Evolutionary conservation across 2,329 filamentous ascomycete genomes (phyloP).

Genomic region (Verticillium alfalfae): DNA sequence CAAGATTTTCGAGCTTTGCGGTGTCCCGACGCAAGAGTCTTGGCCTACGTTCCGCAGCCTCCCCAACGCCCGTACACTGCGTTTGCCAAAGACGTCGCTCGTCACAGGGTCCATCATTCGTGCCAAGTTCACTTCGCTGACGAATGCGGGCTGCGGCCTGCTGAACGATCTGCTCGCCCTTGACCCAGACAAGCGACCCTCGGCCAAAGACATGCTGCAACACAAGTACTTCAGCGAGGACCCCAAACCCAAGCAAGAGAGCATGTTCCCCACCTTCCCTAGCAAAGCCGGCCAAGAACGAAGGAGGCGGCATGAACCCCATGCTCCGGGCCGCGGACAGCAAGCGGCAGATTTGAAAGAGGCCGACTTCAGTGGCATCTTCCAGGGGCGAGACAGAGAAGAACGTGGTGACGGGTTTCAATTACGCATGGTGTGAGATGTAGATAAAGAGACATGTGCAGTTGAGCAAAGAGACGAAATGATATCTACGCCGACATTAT

Average conservation of each 20-base stretch:
- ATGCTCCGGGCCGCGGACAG: slow-evolving; percentile 75
- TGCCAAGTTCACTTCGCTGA: slow-evolving; percentile 75
- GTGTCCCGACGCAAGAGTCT: slow-evolving; percentile 71
- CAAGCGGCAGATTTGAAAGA: slow-evolving; percentile 50
- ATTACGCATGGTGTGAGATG: slow-evolving; percentile 49
- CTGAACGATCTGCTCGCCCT: slow-evolving; percentile 66
- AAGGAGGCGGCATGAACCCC: slow-evolving; percentile 64
- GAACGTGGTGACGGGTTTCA: slow-evolving; percentile 61
- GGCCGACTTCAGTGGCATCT: slow-evolving; percentile 66
- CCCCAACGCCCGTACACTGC: slow-evolving; percentile 77
- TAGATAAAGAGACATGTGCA: neutral
- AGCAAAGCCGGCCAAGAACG: slow-evolving; percentile 91
- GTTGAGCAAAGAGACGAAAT: neutral
- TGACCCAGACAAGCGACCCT: slow-evolving; percentile 66
- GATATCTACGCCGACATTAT: neutral
- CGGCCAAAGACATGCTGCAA: slow-evolving; percentile 66
- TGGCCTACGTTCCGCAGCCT: slow-evolving; percentile 87
- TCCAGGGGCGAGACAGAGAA: slow-evolving; percentile 60
- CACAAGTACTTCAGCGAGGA: slow-evolving; percentile 87
- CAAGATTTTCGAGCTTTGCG: slow-evolving; percentile 84
- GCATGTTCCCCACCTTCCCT: slow-evolving; percentile 95
- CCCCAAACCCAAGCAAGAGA: slow-evolving; percentile 81
- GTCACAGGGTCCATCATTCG: slow-evolving; percentile 53
- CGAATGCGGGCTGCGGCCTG: slow-evolving; percentile 65
- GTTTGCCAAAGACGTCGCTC: slow-evolving; percentile 49